Percentiles rank a stretch among this genome's conserved stretches.
Conservation (phyloP, 345 rosid genomes). For the Salix purpurea region DNA sequence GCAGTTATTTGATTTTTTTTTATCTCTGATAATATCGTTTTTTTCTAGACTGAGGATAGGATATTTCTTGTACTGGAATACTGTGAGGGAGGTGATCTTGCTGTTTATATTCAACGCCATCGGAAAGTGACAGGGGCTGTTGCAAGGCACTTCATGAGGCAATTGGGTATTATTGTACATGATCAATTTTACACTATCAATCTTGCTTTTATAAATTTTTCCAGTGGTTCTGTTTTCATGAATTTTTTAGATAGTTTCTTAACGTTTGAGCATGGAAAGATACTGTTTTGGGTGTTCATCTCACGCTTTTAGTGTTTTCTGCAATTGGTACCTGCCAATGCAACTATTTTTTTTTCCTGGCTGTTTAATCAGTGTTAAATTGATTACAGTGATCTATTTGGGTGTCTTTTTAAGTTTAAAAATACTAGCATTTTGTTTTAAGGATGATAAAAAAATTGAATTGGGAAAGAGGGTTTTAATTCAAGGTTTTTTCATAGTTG, state of each 20-base stretch:
- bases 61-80: conserved; percentile 74
- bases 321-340: not conserved
- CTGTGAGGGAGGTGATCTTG: conserved; percentile 85
- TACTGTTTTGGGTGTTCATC: not conserved
- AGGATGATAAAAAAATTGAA: not conserved
- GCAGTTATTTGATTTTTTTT: not conserved
- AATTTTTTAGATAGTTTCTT: not conserved
- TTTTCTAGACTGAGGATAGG: conserved; percentile 50
- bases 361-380: not conserved
- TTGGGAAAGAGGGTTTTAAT: not conserved
- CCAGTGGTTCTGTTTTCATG: not conserved
- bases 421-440: not conserved
- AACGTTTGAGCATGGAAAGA: conserved; percentile 3
- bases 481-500: not conserved
- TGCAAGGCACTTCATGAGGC: conserved; percentile 76
- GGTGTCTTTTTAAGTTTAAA: not conserved
- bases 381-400: not conserved
- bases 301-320: not conserved
- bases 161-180: conserved; percentile 46
- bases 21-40: not conserved
- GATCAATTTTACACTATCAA: not conserved
- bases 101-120: conserved; percentile 53
- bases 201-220: not conserved
- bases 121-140: conserved; percentile 63
- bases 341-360: not conserved